phyloP scores from a whole-genome alignment of 2,329 filamentous ascomycete species.

The Ambrosiella beaveri region DNA sequence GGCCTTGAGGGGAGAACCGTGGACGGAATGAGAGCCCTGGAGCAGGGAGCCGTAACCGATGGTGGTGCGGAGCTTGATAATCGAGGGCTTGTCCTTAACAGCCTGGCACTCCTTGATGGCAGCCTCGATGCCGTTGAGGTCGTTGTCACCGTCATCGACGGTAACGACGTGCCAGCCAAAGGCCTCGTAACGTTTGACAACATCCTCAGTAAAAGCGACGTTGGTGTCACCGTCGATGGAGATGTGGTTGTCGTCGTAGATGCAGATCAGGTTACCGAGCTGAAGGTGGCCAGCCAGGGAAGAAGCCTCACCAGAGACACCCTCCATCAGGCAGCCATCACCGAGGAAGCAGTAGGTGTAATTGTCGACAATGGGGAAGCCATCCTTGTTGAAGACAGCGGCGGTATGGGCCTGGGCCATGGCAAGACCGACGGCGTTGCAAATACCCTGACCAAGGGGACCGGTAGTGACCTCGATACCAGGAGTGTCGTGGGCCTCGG shows the following conservation, averaged over 20 bases:
- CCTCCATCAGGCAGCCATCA: constrained; percentile 97
- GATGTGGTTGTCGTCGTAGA: constrained; percentile 99
- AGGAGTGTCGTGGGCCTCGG: constrained; percentile 89
- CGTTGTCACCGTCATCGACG: constrained; percentile 76
- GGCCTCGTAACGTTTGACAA: constrained; percentile 81
- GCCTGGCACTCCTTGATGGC: constrained; percentile 73
- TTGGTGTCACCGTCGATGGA: constrained; percentile 90
- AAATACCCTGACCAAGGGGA: constrained; percentile 91
- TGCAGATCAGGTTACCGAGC: constrained; percentile 88
- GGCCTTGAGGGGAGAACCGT: constrained; percentile 87
- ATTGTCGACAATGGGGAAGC: constrained; percentile 83
- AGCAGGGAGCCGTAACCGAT: constrained; percentile 92
- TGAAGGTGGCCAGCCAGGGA: constrained; percentile 90
- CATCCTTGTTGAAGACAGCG: constrained; percentile 91
- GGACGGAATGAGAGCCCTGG: constrained; percentile 85
- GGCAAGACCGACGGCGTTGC: constrained; percentile 93
- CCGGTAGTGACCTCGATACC: constrained; percentile 97
- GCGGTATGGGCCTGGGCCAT: constrained; percentile 88
- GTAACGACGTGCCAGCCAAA: constrained; percentile 89
- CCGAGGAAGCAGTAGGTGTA: constrained; percentile 95
- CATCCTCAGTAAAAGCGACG: constrained; percentile 92
- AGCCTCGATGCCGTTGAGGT: constrained; percentile 72
- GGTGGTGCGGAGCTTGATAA: constrained; percentile 94
- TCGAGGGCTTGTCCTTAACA: constrained; percentile 87
- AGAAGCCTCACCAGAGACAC: constrained; percentile 81